Percentiles rank a stretch among this genome's conserved stretches.
These are phyloP conservation scores for Entomortierella chlamydospora DNA, from an alignment of 192 early-diverging fungal species.

Conservation along the genomic window DNA sequence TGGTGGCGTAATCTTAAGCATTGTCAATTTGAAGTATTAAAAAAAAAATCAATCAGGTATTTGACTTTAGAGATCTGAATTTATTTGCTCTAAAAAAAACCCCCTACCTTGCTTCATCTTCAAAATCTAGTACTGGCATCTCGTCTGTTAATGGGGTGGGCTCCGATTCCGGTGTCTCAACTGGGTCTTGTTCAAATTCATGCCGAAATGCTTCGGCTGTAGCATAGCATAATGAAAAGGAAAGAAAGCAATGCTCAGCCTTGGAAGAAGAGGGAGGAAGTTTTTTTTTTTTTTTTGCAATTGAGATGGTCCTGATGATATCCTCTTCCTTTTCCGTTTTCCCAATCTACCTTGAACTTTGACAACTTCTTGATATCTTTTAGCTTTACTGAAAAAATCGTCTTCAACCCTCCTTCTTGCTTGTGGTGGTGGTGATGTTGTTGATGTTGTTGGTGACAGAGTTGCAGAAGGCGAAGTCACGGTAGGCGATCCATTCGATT, in stretches of 20 bases:
- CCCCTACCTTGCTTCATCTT: conserved; percentile 22
- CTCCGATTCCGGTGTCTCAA: conserved; percentile 9
- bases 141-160: background rate
- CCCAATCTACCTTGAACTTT: conserved; percentile 38
- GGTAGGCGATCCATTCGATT: conserved; percentile 6
- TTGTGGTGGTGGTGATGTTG: conserved; percentile 10
- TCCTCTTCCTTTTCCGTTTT: background rate
- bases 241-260: no score
- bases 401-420: conserved; percentile 27
- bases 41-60: no score
- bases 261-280: no score
- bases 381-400: conserved; percentile 51
- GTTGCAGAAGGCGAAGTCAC: background rate
- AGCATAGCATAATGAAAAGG: background rate
- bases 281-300: background rate
- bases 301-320: background rate
- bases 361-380: conserved; percentile 9
- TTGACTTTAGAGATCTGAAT: no score
- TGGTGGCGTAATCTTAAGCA: background rate
- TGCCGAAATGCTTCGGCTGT: conserved; percentile 5
- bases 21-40: no score
- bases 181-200: conserved; percentile 1
- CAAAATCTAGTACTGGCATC: conserved; percentile 24
- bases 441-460: background rate
- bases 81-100: no score